Evolutionary conservation across 495 filamentous ascomycete species (phyloP), one percentile per base, ranked within the genome.

Genomic region (Aspergillus leporis): DNA sequence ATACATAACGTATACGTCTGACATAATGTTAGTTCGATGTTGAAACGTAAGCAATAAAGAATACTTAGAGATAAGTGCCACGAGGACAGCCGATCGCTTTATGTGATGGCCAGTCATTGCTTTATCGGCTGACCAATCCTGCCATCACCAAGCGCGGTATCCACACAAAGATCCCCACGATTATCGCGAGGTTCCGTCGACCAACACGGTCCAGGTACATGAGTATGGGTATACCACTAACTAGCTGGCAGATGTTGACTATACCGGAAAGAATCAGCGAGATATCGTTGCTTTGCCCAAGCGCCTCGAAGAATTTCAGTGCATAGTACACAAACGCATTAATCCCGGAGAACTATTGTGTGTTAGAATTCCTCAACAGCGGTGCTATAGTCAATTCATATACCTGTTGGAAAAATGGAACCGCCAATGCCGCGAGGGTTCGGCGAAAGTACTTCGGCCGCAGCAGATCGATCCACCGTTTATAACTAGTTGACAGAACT

Each of bases 281-380:
- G 30, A 46, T 69, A 6, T 69, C 49, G 40, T 59, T 55, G 34
- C 51, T 43, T 31, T 69, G 64, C 2, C 70, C 68, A 4, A 73
- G 31, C 4, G 54, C 41, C 31, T 34, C 40, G 57, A 73, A 73
- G 31, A 73, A 61, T 2, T 58, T 69, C 2, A 68, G 63, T 1
- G 70, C 68, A 52, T 73, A 73, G 62, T 73, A 73, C 1, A 73
- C 59, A 19, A 71, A 68, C 0, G 68, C 68, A 54, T 70, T 69
- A 8, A 70, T 61, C 0, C 68, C 68, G 7, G 66, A 67, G 51
- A 70, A 70, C 61, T 73, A 40, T 19, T 6, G 38, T 47, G n/a
- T 38, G 38, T 47, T 50, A 51, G 3, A 18, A 51, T 19, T 13
- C n/a, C n/a, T 18, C 10, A 10, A 49, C 9, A 14, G 13, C 7